Base-by-base conservation (phyloP, 805 yeast genomes). In the Lipomyces chichibuensis region DNA sequence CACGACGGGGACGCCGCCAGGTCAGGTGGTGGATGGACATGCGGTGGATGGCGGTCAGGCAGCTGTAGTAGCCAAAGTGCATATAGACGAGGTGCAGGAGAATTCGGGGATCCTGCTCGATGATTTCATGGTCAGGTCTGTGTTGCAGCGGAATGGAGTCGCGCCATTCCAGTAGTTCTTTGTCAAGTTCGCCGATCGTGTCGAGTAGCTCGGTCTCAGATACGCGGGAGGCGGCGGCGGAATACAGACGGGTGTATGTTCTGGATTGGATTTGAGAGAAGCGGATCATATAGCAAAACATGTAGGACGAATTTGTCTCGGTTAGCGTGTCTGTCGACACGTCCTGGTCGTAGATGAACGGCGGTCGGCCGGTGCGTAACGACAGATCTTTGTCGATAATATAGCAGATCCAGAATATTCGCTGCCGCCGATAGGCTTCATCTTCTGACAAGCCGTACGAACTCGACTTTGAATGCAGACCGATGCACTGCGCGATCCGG, bases 381-480 rank as follows among this genome's bases (percentile, higher is more conserved):
- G 74, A 60, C 52, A 57, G 35, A 11, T 60, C 66, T 43, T 70
- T 63, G 55, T 73, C 75, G 33, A 63, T 25, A 13, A 61, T 53
- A 56, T 72, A 72, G 43, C 74, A 64, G 27, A 59, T 51, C 75
- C 75, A 73, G 59, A 67, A 73, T 5, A 73, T 27, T 6, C 69
- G 51, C 52, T 65, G 65, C 43, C 75, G 57, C 54, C 66, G 67
- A 5, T 37, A 32, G 27, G 29, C 39, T 25, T 64, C 71, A 11
- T 43, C 60, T n/a, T 25, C 53, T 5, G 70, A 46, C 23, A 73
- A 37, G 2, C 69, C 72, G 23, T 32, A 46, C 13, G 59, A 49
- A 3, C 53, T 46, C 17, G 63, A 33, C 20, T 66, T 54, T 6
- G 68, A 37, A 57, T 73, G 74, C 53, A 73, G 59, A 4, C 75